Evolutionary conservation across 2,329 filamentous ascomycete genomes (phyloP).

Genomic region (Fusarium brachygibbosum): DNA sequence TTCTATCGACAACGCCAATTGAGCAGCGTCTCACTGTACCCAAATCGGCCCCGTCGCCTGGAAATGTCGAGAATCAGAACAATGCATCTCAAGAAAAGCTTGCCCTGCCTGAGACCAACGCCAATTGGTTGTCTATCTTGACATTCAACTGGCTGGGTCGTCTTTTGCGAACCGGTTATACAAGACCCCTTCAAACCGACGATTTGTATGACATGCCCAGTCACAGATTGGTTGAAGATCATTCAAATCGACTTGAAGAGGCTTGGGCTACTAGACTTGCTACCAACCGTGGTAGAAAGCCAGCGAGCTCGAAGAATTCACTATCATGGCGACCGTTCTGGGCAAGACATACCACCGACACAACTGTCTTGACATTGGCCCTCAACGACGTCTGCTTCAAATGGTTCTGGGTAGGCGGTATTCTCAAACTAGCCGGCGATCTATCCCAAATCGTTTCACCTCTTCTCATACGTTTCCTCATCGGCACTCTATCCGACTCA

Average conservation of each 20-base stretch:
- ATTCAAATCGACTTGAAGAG: conserved; percentile 31
- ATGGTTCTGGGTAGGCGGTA: conserved; percentile 51
- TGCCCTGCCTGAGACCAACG: conserved; percentile 13
- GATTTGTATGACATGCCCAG: conserved; percentile 32
- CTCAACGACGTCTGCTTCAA: conserved; percentile 51
- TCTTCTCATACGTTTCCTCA: conserved; percentile 32
- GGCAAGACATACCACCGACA: conserved; percentile 44
- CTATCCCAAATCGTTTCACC: conserved; percentile 33
- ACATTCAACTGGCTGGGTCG: conserved; percentile 27
- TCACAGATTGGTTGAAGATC: conserved; percentile 25
- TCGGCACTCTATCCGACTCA: conserved; percentile 18
- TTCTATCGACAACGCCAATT: conserved; percentile 45
- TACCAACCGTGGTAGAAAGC: background rate
- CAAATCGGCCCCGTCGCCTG: conserved; percentile 11
- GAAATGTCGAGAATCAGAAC: conserved; percentile 8
- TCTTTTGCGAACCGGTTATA: conserved; percentile 28
- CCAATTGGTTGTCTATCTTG: conserved; percentile 29
- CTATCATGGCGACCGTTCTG: conserved; percentile 45
- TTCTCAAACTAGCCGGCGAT: conserved; percentile 48
- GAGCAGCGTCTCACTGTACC: conserved; percentile 6
- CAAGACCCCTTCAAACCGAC: conserved; percentile 24
- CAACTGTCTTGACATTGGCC: conserved; percentile 47
- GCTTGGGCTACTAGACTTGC: conserved; percentile 17
- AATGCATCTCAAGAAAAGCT: background rate
- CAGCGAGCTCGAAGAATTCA: background rate